Evolutionary conservation across 108 stramenopile species (phyloP), one percentile per base, ranked within the genome.

Genomic region (Discostella stelligeroides): DNA sequence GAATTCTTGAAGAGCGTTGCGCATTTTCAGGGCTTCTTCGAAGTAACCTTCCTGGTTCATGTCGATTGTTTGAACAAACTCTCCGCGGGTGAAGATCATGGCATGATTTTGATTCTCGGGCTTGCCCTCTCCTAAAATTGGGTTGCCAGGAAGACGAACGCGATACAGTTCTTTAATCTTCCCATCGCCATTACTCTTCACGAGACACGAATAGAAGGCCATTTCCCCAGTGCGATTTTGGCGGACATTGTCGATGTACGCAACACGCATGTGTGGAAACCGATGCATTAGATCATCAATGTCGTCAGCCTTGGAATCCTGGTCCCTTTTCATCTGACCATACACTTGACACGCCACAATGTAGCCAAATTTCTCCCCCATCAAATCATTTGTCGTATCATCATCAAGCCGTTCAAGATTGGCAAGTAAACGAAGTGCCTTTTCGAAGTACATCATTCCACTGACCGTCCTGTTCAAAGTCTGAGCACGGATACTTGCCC

Each of bases 41-140:
- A 99, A 99, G 85, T 97, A 97, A 28, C 95, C 96, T 66, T 98
- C 97, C 72, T 98, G 98, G 81, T 99, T 99, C 98, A 99, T 99
- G 80, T 99, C 98, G 81, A 99, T 98, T 0, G 97, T 97, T 73
- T 99, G 98, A 17, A 99, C 67, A 53, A 94, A 93, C 80, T 98
- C 96, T 48, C 97, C 96, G 10, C 98, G 83, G 6, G 96, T 96
- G 84, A 99, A 99, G 47, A 99, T 96, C 82, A 99, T 92, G 47
- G 98, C 98, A 60, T 98, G 97, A 61, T 99, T 99, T 69, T 99
- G 98, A 75, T 99, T 99, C 83, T 99, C 98, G 1, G 98, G 98
- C 79, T 99, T 99, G 68, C 98, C 98, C 88, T 99, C 98, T 15
- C 98, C 98, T 13, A 99, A 68, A 43, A 99, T 88, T 12, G 98